Conservation (phyloP, 2,329 filamentous ascomycete genomes). For the Cercospora canescens region DNA sequence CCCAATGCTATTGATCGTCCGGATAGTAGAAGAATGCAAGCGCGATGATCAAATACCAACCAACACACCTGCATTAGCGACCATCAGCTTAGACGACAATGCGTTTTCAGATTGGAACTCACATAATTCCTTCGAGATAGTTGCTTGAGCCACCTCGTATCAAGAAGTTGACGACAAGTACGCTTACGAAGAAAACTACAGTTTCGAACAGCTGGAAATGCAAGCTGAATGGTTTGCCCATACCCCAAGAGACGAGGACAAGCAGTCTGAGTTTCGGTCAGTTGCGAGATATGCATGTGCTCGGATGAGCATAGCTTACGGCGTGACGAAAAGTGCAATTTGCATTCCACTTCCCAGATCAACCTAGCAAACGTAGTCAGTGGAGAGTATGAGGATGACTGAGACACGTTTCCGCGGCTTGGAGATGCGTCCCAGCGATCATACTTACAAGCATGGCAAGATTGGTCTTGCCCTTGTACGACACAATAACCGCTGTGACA, state of each 20-base stretch:
- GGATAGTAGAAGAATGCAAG: conserved; percentile 63
- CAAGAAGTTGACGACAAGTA: conserved; percentile 84
- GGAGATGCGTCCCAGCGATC: not conserved
- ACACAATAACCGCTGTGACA: conserved; percentile 56
- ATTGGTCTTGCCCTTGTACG: conserved; percentile 59
- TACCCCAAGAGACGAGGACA: conserved; percentile 57
- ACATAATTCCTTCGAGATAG: conserved; percentile 75
- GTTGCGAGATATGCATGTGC: not conserved
- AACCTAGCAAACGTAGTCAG: too few species aligned
- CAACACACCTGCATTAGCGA: conserved; percentile 35
- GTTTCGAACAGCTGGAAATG: conserved; percentile 91
- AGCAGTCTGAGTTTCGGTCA: conserved; percentile 36
- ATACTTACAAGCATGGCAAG: conserved; percentile 56
- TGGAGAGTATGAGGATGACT: too few species aligned
- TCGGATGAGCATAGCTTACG: conserved; percentile 29
- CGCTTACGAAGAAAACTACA: conserved; percentile 77
- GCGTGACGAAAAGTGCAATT: conserved; percentile 59
- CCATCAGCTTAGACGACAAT: not conserved
- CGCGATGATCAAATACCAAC: conserved; percentile 59
- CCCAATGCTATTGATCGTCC: conserved; percentile 3
- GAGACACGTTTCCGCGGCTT: too few species aligned
- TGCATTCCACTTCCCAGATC: conserved; percentile 50
- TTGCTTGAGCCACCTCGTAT: conserved; percentile 83
- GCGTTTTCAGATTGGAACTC: not conserved
- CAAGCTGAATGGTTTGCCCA: conserved; percentile 58